These are phyloP conservation scores for Helianthus tuberosus DNA, from an alignment of 129 eudicot species.

Conservation along the genomic window DNA sequence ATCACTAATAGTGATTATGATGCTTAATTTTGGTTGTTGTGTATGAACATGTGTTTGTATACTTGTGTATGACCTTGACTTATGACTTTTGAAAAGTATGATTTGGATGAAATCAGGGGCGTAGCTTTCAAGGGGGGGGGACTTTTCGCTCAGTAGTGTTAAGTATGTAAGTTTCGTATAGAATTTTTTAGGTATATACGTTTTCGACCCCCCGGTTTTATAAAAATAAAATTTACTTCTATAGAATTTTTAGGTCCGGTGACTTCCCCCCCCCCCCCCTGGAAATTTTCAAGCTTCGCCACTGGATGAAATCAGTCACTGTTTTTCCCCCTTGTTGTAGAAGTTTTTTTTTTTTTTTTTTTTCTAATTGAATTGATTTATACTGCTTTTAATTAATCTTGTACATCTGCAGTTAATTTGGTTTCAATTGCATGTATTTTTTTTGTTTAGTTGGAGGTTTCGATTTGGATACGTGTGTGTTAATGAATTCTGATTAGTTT, in stretches of 20 bases:
- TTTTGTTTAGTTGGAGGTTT: not conserved
- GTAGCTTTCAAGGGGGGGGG: too few relatives aligned
- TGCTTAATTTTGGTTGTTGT: not conserved
- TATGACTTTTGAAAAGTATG: conserved; percentile 12
- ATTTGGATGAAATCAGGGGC: not conserved
- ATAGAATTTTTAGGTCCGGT: too few relatives aligned
- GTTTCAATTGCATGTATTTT: conserved; percentile 5
- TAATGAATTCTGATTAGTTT: conserved; percentile 17
- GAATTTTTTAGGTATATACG: too few relatives aligned
- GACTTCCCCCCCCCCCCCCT: too few relatives aligned
- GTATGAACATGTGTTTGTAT: not conserved
- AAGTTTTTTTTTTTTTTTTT: not conserved
- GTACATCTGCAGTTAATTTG: not conserved
- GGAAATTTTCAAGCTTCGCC: too few relatives aligned
- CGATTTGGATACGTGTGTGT: not conserved
- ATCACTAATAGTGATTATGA: not conserved
- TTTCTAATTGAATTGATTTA: not conserved
- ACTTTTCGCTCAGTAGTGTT: too few relatives aligned
- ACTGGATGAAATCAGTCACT: too few relatives aligned
- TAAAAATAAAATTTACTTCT: too few relatives aligned
- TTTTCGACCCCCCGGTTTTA: too few relatives aligned
- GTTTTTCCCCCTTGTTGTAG: too few relatives aligned
- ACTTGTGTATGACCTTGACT: conserved; percentile 10
- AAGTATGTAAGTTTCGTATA: too few relatives aligned
- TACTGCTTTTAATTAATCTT: not conserved